Evolutionary conservation across 139 green algal species (phyloP), one percentile per base, ranked within the genome.

Genomic region (Eudorina sp.): DNA sequence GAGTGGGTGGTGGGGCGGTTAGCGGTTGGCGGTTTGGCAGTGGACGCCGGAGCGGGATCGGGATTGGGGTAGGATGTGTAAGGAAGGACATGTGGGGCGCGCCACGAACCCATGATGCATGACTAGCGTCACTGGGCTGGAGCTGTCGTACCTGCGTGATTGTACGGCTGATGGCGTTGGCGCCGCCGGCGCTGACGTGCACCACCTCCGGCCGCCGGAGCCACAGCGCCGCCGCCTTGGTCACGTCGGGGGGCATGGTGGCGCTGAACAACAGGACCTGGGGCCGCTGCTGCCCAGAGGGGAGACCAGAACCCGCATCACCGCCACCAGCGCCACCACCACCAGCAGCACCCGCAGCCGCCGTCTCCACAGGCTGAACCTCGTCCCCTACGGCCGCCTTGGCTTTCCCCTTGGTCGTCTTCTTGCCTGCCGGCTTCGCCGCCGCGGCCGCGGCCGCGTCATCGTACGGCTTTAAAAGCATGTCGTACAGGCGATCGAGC

Each of bases 241-340:
- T 45, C 72, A 97, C 85, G 5, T 69, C 83, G 2, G 66, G 80
- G 2, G 96, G 94, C 91, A 97, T 95, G 1, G 97, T 99, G 1
- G 97, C 97, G n/a, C 93, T 96, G 89, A 97, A 96, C 46, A 99
- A 86, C 64, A 95, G 73, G 43, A 98, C 95, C 90, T 98, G 95
- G 45, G 74, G 88, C n/a, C 88, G 79, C 53, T 2, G 36, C 16
- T 8, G 1, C 45, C 8, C 72, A 1, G 1, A 58, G 16, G 51
- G 51, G 16, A 16, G 13, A 16, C 13, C 51, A 13, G 51, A 16
- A 16, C 16, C 51, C 51, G 13, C 16, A 9, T 29, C n/a, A 6
- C 72, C n/a, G 51, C 53, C 36, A 14, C 45, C 34, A 2, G 2
- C 14, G 68, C 34, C 31, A 46, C 68, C 68, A 27, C 7, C 64